Base-by-base conservation (phyloP, 1,284 basidiomycete species). In the Ceratobasidium sp. region DNA sequence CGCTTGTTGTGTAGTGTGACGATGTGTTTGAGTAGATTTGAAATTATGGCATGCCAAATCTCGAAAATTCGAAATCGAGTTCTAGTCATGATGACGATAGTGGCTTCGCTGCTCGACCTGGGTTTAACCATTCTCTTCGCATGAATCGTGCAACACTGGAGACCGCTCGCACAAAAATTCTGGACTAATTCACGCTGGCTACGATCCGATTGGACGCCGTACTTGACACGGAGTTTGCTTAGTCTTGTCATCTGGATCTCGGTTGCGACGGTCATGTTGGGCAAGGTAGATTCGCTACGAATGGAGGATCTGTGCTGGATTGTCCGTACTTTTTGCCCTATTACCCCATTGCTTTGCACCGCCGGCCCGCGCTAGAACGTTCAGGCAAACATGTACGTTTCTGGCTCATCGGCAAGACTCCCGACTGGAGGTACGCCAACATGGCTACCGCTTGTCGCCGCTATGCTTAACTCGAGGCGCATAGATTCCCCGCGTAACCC, bases 261-360 rank as follows among this genome's bases (percentile, higher is more conserved):
- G 31, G 31, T 34, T n/a, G n/a, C n/a, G n/a, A n/a, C n/a, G n/a
- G n/a, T n/a, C n/a, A n/a, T n/a, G n/a, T n/a, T n/a, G n/a, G n/a
- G n/a, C n/a, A n/a, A n/a, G n/a, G n/a, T n/a, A n/a, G n/a, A n/a
- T n/a, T n/a, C n/a, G n/a, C n/a, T n/a, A n/a, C n/a, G n/a, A n/a
- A 34, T 34, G 6, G 31, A 6, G 31, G 31, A 34, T 54, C 19
- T 54, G 27, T 8, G 27, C 29, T 14, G 53, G 27, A 54, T 54
- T 29, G 27, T 29, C 53, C 53, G 53, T 19, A 31, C 31, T 54
- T 54, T 31, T 31, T 13, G 27, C 53, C 27, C 19, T 19, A 54
- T 54, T 54, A 54, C 53, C 53, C 53, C 53, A 31, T 51, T 54
- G 53, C 24, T 29, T 54, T 11, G 53, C 14, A 31, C 53, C 53